Percentiles rank a stretch among this genome's conserved stretches.
phyloP scores from a whole-genome alignment of 2,329 filamentous ascomycete species.

The Botryotinia calthae region DNA sequence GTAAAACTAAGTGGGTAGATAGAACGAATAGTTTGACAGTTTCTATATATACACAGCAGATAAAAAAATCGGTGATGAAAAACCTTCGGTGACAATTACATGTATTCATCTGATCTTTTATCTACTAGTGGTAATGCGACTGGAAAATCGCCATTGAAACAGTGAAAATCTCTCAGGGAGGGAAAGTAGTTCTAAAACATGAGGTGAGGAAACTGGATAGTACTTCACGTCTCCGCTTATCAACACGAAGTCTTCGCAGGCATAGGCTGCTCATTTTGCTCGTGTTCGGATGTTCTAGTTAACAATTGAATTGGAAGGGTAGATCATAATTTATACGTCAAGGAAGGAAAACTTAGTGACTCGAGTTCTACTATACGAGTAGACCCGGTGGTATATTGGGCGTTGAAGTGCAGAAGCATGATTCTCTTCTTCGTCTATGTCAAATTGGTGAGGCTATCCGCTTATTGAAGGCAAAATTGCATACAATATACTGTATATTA shows the following conservation, averaged over 20 bases:
- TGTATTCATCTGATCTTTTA: too few relatives aligned
- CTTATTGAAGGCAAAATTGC: background rate
- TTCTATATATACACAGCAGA: rapidly evolving
- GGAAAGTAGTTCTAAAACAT: background rate
- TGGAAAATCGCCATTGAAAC: background rate
- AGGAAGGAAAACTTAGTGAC: rapidly evolving
- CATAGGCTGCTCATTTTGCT: too few relatives aligned
- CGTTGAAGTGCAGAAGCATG: background rate
- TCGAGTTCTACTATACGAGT: background rate
- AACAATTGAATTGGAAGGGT: background rate
- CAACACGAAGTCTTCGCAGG: background rate
- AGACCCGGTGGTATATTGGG: too few relatives aligned
- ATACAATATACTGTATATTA: rapidly evolving
- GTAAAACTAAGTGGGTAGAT: background rate
- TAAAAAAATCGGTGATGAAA: background rate
- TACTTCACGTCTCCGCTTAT: background rate
- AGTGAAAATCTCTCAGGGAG: background rate
- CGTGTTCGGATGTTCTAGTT: background rate
- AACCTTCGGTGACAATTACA: too few relatives aligned
- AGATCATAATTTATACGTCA: background rate
- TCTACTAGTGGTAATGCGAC: background rate
- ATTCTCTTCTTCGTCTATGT: background rate
- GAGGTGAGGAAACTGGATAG: background rate
- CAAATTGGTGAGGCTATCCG: background rate
- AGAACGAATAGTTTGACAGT: rapidly evolving